phyloP scores from a whole-genome alignment of 257 asterid genomes.

The Petunia axillaris region DNA sequence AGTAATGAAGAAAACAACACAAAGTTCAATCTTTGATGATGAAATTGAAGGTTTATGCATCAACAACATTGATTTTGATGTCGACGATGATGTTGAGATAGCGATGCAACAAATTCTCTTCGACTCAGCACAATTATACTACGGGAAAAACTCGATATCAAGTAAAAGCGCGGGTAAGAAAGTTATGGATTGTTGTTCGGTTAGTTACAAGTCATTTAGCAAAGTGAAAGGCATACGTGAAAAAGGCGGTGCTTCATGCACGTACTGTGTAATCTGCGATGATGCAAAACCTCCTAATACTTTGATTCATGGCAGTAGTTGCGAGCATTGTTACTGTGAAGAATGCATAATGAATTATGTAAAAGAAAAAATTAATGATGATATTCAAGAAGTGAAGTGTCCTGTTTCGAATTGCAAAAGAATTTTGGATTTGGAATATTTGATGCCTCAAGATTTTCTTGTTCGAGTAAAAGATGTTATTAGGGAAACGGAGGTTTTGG shows the following conservation, averaged over 20 bases:
- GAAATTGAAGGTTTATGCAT: too few relatives aligned
- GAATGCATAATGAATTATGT: constrained; percentile 19
- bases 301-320: not conserved
- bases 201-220: not conserved
- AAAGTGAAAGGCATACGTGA: not conserved
- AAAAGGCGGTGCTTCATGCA: constrained; percentile 10
- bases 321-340: constrained; percentile 17
- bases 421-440: not conserved
- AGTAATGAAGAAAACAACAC: too few relatives aligned
- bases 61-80: too few relatives aligned
- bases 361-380: not conserved
- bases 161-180: not conserved
- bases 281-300: constrained; percentile 9
- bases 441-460: not conserved
- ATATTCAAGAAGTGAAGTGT: not conserved
- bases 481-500: not conserved
- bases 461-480: fast-evolving
- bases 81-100: not conserved
- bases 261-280: constrained; percentile 23
- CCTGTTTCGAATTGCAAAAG: constrained; percentile 23
- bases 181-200: not conserved
- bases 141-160: not conserved
- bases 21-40: too few relatives aligned
- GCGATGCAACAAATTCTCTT: not conserved
- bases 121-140: not conserved